phyloP scores from a whole-genome alignment of 2,329 filamentous ascomycete genomes.

The Cladorrhinum sp. region DNA sequence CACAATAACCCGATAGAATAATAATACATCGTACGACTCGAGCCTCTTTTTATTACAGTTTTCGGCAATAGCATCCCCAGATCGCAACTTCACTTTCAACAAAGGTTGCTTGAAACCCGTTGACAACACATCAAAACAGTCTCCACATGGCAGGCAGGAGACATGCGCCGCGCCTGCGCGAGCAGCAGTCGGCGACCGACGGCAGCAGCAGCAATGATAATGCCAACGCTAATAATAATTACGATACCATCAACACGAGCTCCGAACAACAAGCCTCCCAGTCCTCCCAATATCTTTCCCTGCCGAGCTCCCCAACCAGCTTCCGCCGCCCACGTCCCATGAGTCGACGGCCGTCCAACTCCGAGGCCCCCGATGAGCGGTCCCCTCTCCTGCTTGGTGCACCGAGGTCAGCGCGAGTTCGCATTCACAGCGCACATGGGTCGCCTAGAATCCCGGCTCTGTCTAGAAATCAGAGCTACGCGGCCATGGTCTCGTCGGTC shows the following conservation, averaged over 20 bases:
- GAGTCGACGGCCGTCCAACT: conserved; percentile 23
- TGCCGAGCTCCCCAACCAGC: conserved; percentile 32
- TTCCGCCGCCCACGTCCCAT: conserved; percentile 26
- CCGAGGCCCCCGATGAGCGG: conserved; percentile 32
- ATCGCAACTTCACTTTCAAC: not conserved
- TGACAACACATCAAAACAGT: conserved; percentile 2
- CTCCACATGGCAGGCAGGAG: conserved; percentile 23
- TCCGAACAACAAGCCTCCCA: conserved; percentile 7
- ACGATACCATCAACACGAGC: not conserved
- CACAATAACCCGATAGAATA: not conserved
- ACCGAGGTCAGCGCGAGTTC: conserved; percentile 26
- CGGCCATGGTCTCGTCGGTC: conserved; percentile 25
- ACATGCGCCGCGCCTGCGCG: conserved; percentile 24
- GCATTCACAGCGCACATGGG: conserved; percentile 27
- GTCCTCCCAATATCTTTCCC: conserved; percentile 26
- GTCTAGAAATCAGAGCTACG: conserved; percentile 32
- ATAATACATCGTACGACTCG: not conserved
- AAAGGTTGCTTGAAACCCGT: not conserved
- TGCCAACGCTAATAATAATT: not conserved
- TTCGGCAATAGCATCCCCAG: not conserved
- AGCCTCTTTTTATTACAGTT: not conserved
- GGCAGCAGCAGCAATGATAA: conserved; percentile 7
- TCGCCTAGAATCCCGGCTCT: conserved; percentile 28
- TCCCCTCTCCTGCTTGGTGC: conserved; percentile 29
- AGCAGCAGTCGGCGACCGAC: conserved; percentile 2